A percentile compares a stretch with the other conserved stretches of the same genome.
phyloP scores from a whole-genome alignment of 208 protist species.

The Trypanosoma avium region DNA sequence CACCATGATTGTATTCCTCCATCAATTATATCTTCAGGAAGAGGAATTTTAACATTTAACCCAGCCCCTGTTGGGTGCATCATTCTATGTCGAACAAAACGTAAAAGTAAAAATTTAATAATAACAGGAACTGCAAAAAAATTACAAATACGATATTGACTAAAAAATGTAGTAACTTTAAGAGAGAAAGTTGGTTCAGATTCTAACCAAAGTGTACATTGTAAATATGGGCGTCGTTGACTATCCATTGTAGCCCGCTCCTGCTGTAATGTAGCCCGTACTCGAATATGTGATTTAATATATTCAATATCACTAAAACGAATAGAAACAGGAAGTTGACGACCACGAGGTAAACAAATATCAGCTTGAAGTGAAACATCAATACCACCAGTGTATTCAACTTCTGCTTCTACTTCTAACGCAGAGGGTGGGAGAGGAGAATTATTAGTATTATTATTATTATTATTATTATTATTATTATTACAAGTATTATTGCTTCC shows the following conservation, averaged over 20 bases:
- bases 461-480: too few relatives aligned
- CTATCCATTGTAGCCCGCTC: conserved; percentile 67
- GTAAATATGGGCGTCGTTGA: conserved; percentile 59
- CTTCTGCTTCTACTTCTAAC: conserved; percentile 74
- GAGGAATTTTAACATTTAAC: conserved; percentile 49
- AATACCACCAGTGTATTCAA: conserved; percentile 77
- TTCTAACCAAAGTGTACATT: conserved; percentile 72
- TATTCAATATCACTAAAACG: conserved; percentile 57
- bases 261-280: conserved; percentile 56
- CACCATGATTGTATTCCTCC: conserved; percentile 56
- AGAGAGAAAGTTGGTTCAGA: conserved; percentile 84
- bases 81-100: conserved; percentile 49
- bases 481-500: too few relatives aligned
- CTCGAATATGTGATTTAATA: conserved; percentile 45
- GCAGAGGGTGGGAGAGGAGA: conserved; percentile 2
- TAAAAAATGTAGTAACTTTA: conserved; percentile 61
- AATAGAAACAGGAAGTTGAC: conserved; percentile 68
- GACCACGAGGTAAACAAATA: conserved; percentile 66
- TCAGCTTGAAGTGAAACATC: conserved; percentile 68
- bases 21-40: conserved; percentile 66
- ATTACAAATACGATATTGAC: conserved; percentile 57
- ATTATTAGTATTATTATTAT: conserved; percentile 12
- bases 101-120: conserved; percentile 65
- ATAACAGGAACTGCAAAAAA: conserved; percentile 71
- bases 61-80: conserved; percentile 33